Percentiles rank a stretch among this genome's conserved stretches.
These are phyloP conservation scores for Cladosporium sp. DNA, from an alignment of 2,329 filamentous ascomycete genomes.

Conservation along the genomic window DNA sequence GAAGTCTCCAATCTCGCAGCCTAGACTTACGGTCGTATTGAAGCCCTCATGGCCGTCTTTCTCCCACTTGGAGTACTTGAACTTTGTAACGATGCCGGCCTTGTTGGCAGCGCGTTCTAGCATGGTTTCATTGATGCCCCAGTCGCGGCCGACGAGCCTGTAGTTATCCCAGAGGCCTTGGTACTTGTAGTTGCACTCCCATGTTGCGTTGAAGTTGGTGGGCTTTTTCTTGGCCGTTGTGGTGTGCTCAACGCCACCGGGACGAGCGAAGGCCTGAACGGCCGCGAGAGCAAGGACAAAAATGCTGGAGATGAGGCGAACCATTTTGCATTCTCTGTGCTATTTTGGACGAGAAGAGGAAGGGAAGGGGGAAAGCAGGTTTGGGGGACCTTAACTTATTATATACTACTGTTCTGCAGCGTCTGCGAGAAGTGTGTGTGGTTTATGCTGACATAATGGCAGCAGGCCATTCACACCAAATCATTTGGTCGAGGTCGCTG, in stretches of 20 bases:
- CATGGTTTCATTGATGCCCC: neutral
- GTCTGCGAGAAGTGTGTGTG: too few relatives aligned
- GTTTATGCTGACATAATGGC: too few relatives aligned
- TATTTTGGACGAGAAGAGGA: too few relatives aligned
- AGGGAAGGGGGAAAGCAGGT: too few relatives aligned
- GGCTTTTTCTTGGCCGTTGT: neutral
- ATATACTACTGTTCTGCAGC: too few relatives aligned
- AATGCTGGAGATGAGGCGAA: neutral
- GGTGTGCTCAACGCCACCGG: neutral
- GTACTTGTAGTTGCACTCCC: neutral
- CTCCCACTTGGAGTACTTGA: neutral
- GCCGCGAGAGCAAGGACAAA: neutral
- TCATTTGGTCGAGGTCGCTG: too few relatives aligned
- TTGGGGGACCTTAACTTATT: too few relatives aligned
- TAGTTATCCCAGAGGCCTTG: neutral
- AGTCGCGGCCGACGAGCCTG: neutral
- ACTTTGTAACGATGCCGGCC: neutral
- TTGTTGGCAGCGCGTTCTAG: neutral
- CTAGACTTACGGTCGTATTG: too few relatives aligned
- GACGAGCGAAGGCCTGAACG: neutral
- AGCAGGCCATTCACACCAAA: too few relatives aligned
- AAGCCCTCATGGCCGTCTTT: too few relatives aligned
- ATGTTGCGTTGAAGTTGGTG: neutral
- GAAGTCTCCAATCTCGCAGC: too few relatives aligned
- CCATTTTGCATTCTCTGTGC: neutral